Percentiles rank a stretch among this genome's conserved stretches.
phyloP scores from a whole-genome alignment of 352 stramenopile genomes.

The Globisporangium sylvaticum region DNA sequence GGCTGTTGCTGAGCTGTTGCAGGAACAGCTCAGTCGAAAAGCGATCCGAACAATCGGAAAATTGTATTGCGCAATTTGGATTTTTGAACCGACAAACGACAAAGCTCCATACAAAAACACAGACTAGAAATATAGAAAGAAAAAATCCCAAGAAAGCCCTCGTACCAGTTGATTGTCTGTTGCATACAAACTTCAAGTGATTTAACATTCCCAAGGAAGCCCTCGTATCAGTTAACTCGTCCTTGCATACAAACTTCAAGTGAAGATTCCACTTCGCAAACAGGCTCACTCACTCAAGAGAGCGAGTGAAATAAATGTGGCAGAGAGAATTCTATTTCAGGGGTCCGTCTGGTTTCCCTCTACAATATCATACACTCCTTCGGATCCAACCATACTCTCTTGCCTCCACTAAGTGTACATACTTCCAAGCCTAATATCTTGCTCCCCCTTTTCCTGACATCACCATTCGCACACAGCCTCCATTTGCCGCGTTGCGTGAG shows the following conservation, averaged over 20 bases:
- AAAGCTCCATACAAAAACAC: too few relatives aligned
- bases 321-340: slow-evolving; percentile 8
- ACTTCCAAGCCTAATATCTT: neutral
- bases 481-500: neutral
- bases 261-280: too few relatives aligned
- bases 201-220: too few relatives aligned
- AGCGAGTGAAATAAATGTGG: slow-evolving; percentile 3
- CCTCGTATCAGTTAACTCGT: too few relatives aligned
- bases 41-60: neutral
- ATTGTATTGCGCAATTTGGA: neutral
- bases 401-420: neutral
- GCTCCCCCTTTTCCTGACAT: neutral
- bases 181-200: too few relatives aligned
- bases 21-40: neutral
- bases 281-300: too few relatives aligned
- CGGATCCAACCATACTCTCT: neutral
- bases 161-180: too few relatives aligned
- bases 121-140: too few relatives aligned
- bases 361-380: neutral
- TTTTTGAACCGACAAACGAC: neutral
- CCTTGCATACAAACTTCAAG: too few relatives aligned
- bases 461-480: neutral
- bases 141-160: too few relatives aligned
- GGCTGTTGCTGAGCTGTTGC: too few relatives aligned
- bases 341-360: neutral